phyloP scores from a whole-genome alignment of 805 yeast species.

The Starmerella geochares region DNA sequence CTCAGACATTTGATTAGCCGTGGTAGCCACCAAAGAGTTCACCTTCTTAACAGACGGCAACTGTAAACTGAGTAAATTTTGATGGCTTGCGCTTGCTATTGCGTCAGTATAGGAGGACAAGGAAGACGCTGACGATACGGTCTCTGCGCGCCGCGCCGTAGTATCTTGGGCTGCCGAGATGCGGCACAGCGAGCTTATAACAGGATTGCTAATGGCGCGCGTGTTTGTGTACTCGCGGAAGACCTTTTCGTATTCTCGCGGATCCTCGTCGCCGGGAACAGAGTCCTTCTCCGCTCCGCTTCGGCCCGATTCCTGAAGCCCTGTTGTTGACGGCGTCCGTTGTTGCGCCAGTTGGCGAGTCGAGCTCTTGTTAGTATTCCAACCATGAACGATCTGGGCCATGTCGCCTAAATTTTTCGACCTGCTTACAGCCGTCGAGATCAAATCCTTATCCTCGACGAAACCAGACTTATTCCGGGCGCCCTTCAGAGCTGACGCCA shows the following conservation, averaged over 20 bases:
- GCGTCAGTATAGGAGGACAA: neutral
- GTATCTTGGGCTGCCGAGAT: slow-evolving; percentile 6
- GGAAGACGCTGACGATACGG: neutral
- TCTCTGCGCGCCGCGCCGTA: neutral
- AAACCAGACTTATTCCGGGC: slow-evolving; percentile 21
- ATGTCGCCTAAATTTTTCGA: slow-evolving; percentile 22
- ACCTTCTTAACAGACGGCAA: slow-evolving; percentile 18
- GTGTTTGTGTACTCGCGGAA: slow-evolving; percentile 23
- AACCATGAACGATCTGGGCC: slow-evolving; percentile 21
- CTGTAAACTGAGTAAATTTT: neutral
- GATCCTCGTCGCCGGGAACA: slow-evolving; percentile 19
- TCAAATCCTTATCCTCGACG: slow-evolving; percentile 24
- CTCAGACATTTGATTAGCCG: slow-evolving; percentile 24
- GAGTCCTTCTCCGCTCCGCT: neutral
- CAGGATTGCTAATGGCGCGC: slow-evolving; percentile 21
- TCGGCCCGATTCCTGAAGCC: neutral
- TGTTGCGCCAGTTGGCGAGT: neutral
- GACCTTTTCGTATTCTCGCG: slow-evolving; percentile 22
- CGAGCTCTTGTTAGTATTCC: slow-evolving; percentile 6
- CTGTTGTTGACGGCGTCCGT: neutral
- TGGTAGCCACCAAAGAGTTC: slow-evolving; percentile 24
- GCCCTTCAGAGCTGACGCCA: slow-evolving; percentile 25
- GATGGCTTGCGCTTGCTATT: neutral
- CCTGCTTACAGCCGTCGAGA: slow-evolving; percentile 22
- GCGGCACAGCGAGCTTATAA: slow-evolving; percentile 16